A percentile compares a stretch with the other conserved stretches of the same genome.
Evolutionary conservation across 2,329 filamentous ascomycete species (phyloP).

Genomic region (Aspergillus sp.): DNA sequence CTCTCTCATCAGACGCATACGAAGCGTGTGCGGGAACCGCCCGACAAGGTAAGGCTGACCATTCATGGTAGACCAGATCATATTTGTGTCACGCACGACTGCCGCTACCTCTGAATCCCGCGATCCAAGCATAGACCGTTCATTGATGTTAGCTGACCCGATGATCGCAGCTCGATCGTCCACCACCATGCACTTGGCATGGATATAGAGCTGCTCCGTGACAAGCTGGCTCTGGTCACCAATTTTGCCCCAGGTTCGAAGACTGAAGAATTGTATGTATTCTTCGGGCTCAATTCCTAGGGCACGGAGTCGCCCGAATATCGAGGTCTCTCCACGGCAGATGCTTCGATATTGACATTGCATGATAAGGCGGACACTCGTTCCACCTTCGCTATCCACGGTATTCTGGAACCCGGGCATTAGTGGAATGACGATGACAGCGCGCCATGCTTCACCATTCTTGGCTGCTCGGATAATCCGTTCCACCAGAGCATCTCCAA

Average conservation of each 20-base stretch:
- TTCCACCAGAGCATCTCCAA: slow-evolving; percentile 89
- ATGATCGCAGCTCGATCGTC: slow-evolving; percentile 92
- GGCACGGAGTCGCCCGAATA: slow-evolving; percentile 77
- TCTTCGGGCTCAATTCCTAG: slow-evolving; percentile 85
- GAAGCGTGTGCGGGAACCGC: slow-evolving; percentile 84
- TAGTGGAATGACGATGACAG: slow-evolving; percentile 81
- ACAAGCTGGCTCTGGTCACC: slow-evolving; percentile 73
- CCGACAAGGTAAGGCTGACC: slow-evolving; percentile 84
- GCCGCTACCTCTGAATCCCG: slow-evolving; percentile 90
- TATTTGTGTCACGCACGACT: slow-evolving; percentile 84
- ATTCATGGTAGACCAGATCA: slow-evolving; percentile 87
- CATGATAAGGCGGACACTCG: slow-evolving; percentile 90
- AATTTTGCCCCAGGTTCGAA: slow-evolving; percentile 88
- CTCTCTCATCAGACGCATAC: slow-evolving; percentile 90
- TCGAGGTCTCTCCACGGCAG: slow-evolving; percentile 82
- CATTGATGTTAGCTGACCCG: slow-evolving; percentile 97
- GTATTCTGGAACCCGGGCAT: slow-evolving; percentile 99
- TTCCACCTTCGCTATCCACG: slow-evolving; percentile 87
- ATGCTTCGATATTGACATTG: slow-evolving; percentile 96
- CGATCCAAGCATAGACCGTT: slow-evolving; percentile 86
- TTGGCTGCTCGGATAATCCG: slow-evolving; percentile 78
- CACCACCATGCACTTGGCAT: slow-evolving; percentile 93
- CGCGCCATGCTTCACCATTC: slow-evolving; percentile 83
- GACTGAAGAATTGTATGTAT: slow-evolving; percentile 89
- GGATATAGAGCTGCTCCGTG: slow-evolving; percentile 96